Base-by-base conservation (phyloP, 108 stramenopile genomes). In the Nitzschia sp. region DNA sequence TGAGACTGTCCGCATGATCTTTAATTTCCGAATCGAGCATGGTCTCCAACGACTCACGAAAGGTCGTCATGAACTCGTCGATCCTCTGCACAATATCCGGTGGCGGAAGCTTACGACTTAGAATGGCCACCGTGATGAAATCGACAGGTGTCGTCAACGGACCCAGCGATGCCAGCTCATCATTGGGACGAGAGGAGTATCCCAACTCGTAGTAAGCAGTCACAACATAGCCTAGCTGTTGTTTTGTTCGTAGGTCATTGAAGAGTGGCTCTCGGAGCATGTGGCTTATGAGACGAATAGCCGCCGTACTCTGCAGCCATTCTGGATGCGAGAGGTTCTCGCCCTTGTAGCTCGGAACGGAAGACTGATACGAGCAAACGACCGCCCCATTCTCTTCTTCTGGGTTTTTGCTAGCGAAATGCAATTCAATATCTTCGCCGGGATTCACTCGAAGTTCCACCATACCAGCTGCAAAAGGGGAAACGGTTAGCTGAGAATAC, bases 181-280 rank as follows among this genome's bases (percentile, higher is more conserved):
- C 38, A 5, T 69, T 17, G 13, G 48, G 24, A 25, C 54, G 61
- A 17, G 83, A 74, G 9, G 90, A 84, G 38, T 76, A 77, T 17
- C 76, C 84, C 47, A 85, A 26, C 49, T 93, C 92, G 61, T 89
- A 91, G 48, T 85, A 89, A 5, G 77, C 76, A 62, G 75, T 71
- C 17, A 95, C 91, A 69, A 95, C 77, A 54, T 94, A 94, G 3
- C 92, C 89, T 6, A 90, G 78, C 32, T 85, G 77, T 68, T 90
- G 89, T 62, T 95, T 89, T n/a, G 94, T 95, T 21, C 94, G 67
- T 1, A 95, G 72, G 34, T 88, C 79, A 54, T 95, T 75, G 71
- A 95, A 95, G 8, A 86, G 78, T 0, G 94, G 94, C 65, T 95
- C 94, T n/a, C 88, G 68, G 25, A 95, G 65, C 55, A 95, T 92